Evolutionary conservation across 176 grass and related monocot genomes (phyloP).

Genomic region (Luzula sylvatica): DNA sequence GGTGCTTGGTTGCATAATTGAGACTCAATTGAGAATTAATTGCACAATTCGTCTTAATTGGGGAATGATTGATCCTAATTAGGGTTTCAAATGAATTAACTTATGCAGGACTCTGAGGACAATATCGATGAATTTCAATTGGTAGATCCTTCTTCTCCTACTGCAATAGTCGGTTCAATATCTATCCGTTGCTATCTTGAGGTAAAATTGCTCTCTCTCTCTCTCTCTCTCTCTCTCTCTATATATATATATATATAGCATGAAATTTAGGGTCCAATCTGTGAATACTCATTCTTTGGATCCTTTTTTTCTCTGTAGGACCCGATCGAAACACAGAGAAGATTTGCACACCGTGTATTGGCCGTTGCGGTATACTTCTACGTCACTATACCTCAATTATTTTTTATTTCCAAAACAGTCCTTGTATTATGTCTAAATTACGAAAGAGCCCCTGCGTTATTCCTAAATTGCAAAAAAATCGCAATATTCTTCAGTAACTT

Average conservation of each 20-base stretch:
- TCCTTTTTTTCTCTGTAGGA: constrained; percentile 37
- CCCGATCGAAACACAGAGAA: constrained; percentile 83
- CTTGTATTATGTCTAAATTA: constrained; percentile 20
- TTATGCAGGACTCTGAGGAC: constrained; percentile 57
- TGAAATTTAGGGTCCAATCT: neutral
- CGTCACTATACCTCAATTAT: neutral
- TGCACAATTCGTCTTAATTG: no score
- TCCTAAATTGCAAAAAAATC: no score
- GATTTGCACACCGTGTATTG: constrained; percentile 72
- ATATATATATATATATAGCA: neutral
- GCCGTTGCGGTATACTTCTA: constrained; percentile 50
- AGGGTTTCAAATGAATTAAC: no score
- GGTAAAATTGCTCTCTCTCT: constrained; percentile 13
- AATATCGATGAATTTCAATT: constrained; percentile 55
- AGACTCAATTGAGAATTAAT: no score
- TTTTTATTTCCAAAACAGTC: constrained; percentile 11
- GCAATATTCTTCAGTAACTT: no score
- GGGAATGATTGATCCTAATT: no score
- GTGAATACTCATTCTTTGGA: neutral
- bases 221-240: neutral
- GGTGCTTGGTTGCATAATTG: no score
- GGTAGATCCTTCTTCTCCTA: constrained; percentile 64
- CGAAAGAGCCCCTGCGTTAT: no score
- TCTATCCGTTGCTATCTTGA: constrained; percentile 48
- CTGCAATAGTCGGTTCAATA: constrained; percentile 53